Percentiles rank a stretch among this genome's conserved stretches.
phyloP scores from a whole-genome alignment of 176 grass and related monocot genomes.

The Triticum timopheevii region DNA sequence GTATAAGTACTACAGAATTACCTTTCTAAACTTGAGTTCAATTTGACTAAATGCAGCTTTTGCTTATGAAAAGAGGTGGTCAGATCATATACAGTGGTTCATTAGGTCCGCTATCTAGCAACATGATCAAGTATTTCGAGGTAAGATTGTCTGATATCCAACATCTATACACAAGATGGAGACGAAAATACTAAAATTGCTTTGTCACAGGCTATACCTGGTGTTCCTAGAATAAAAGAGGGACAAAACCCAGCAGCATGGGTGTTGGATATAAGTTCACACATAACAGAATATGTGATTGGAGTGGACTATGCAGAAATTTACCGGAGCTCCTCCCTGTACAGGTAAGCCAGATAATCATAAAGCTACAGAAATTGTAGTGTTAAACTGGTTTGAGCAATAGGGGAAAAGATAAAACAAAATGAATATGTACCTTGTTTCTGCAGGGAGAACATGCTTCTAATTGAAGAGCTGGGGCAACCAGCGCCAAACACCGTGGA shows the following conservation, averaged over 20 bases:
- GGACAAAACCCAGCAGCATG: constrained; percentile 87
- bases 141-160: constrained; percentile 45
- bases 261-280: constrained; percentile 79
- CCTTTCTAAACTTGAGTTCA: constrained; percentile 15
- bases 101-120: constrained; percentile 66
- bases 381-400: constrained; percentile 15
- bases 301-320: constrained; percentile 71
- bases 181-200: constrained; percentile 16
- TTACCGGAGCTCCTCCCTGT: constrained; percentile 62
- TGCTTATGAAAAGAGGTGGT: constrained; percentile 96
- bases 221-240: constrained; percentile 68
- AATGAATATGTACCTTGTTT: constrained; percentile 23
- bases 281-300: constrained; percentile 65
- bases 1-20: background rate
- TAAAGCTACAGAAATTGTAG: constrained; percentile 1
- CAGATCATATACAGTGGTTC: constrained; percentile 79
- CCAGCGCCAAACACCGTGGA: constrained; percentile 50
- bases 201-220: constrained; percentile 69
- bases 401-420: background rate
- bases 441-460: constrained; percentile 62
- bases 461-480: constrained; percentile 64
- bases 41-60: constrained; percentile 52
- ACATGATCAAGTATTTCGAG: constrained; percentile 93
- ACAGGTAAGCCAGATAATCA: constrained; percentile 51
- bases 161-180: background rate